phyloP scores from a whole-genome alignment of 257 asterid species.

The Coffea eugenioides region DNA sequence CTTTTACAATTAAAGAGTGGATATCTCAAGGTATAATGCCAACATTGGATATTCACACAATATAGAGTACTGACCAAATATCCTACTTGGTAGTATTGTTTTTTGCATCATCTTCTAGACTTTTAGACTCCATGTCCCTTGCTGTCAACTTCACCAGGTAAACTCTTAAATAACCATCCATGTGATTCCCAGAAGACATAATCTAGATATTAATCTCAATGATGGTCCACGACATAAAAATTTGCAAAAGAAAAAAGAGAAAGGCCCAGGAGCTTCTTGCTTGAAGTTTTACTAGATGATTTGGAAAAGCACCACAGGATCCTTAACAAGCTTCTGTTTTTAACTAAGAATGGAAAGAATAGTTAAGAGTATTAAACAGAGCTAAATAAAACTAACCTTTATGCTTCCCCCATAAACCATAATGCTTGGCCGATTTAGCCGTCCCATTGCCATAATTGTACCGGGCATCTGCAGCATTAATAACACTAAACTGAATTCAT shows the following conservation, averaged over 20 bases:
- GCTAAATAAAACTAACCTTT: slow-evolving; percentile 47
- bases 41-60: not conserved
- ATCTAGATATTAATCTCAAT: not conserved
- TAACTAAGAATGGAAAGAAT: not conserved
- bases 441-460: slow-evolving; percentile 99
- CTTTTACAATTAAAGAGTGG: not conserved
- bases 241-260: not conserved
- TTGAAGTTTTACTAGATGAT: too few relatives aligned
- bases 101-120: not conserved
- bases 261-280: not conserved
- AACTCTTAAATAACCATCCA: not conserved
- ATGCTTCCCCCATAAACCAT: slow-evolving; percentile 98
- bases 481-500: slow-evolving; percentile 10
- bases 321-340: not conserved
- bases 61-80: not conserved
- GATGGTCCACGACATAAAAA: not conserved
- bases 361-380: not conserved
- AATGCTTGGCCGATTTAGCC: slow-evolving; percentile 95
- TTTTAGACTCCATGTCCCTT: not conserved
- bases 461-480: slow-evolving; percentile 87
- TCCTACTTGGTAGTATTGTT: not conserved
- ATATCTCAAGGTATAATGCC: not conserved
- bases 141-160: not conserved
- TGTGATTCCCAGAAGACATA: not conserved
- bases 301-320: not conserved